Percentiles rank a stretch among this genome's conserved stretches.
Evolutionary conservation across 352 stramenopile genomes (phyloP).

Genomic region (Sclerospora graminicola): DNA sequence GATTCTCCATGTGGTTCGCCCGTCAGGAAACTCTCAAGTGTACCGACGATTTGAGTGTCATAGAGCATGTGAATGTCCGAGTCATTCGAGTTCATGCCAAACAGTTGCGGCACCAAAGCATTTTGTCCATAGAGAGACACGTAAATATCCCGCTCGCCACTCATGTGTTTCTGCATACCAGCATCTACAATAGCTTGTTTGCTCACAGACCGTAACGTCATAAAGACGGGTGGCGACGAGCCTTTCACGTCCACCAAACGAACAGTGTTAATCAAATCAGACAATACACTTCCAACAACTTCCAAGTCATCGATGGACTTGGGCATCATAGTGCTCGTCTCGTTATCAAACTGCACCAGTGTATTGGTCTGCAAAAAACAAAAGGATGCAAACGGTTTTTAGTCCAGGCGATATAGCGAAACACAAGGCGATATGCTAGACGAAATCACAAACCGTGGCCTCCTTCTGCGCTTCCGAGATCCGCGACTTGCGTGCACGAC

Average conservation of each 20-base stretch:
- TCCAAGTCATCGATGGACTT: slow-evolving; percentile 52
- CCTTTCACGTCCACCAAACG: slow-evolving; percentile 60
- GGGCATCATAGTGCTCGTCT: slow-evolving; percentile 29
- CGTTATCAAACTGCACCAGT: slow-evolving; percentile 54
- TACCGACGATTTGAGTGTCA: slow-evolving; percentile 67
- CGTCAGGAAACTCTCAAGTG: slow-evolving; percentile 68
- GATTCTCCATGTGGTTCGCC: slow-evolving; percentile 60
- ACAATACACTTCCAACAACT: slow-evolving; percentile 64
- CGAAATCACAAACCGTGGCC: slow-evolving; percentile 29
- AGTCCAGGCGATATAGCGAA: neutral
- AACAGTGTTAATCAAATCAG: slow-evolving; percentile 63
- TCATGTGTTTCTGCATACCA: slow-evolving; percentile 76
- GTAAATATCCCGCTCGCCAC: slow-evolving; percentile 76
- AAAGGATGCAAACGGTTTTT: neutral
- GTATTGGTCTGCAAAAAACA: slow-evolving; percentile 29
- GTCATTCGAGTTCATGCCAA: slow-evolving; percentile 61
- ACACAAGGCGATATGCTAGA: neutral
- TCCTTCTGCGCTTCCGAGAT: slow-evolving; percentile 46
- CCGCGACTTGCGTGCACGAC: slow-evolving; percentile 48
- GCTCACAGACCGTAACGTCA: slow-evolving; percentile 69
- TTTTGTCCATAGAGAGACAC: slow-evolving; percentile 75
- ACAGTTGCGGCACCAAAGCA: slow-evolving; percentile 52
- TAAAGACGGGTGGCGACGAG: slow-evolving; percentile 35
- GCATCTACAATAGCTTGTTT: slow-evolving; percentile 75
- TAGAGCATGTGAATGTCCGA: slow-evolving; percentile 82